A percentile compares a stretch with the other conserved stretches of the same genome.
Conservation (phyloP, 257 asterid species). For the Scutellaria baicalensis region DNA sequence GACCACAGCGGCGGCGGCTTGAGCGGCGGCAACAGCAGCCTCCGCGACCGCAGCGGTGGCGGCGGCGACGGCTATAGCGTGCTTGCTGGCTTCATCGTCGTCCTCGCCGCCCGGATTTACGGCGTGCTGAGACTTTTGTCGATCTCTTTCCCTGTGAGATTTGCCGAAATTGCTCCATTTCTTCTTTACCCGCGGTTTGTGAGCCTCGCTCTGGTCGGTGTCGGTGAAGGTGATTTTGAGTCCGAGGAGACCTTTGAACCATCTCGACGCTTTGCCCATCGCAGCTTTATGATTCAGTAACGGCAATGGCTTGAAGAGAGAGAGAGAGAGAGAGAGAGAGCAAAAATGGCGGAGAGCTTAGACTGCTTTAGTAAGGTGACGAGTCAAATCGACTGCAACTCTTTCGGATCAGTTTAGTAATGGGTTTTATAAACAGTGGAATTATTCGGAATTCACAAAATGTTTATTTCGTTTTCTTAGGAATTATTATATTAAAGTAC, state of each 20-base stretch:
- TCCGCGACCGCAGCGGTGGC: slow-evolving; percentile 72
- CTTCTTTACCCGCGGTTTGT: slow-evolving; percentile 38
- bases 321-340: background rate
- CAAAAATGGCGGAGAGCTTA: background rate
- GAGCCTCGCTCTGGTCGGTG: slow-evolving; percentile 10
- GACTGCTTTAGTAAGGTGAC: slow-evolving; percentile 1
- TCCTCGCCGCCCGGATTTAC: background rate
- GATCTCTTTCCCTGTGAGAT: slow-evolving; percentile 33
- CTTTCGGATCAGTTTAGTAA: background rate
- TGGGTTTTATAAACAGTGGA: slow-evolving; percentile 4
- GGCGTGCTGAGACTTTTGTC: background rate
- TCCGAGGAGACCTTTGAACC: slow-evolving; percentile 80
- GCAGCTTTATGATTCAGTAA: background rate
- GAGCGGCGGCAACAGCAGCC: slow-evolving; percentile 83
- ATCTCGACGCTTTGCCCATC: slow-evolving; percentile 83
- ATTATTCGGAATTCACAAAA: background rate
- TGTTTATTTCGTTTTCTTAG: too few species aligned
- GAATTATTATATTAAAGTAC: background rate
- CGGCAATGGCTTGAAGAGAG: background rate
- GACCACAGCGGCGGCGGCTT: slow-evolving; percentile 73
- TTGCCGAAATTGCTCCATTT: slow-evolving; percentile 53
- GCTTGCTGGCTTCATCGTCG: slow-evolving; percentile 37
- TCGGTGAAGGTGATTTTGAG: slow-evolving; percentile 41
- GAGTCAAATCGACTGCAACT: slow-evolving; percentile 7
- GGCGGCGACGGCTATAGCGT: slow-evolving; percentile 64